These are phyloP conservation scores for Lotus japonicus DNA, from an alignment of 306 rosid genomes.

Conservation along the genomic window DNA sequence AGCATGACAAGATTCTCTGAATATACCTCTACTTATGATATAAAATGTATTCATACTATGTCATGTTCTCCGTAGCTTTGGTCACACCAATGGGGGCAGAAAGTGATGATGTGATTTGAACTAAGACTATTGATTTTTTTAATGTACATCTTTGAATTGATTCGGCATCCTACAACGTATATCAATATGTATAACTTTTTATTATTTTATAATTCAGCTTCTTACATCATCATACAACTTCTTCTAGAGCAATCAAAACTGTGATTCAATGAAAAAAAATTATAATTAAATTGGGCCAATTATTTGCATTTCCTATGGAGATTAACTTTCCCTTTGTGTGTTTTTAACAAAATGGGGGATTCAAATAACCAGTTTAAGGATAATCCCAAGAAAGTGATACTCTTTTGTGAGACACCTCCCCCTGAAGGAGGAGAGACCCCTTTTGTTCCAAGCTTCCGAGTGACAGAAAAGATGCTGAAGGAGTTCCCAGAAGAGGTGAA, in stretches of 20 bases:
- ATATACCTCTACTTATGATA: neutral
- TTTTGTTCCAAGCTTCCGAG: conserved; percentile 69
- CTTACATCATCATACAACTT: conserved; percentile 6
- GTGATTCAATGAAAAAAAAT: neutral
- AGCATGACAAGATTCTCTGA: neutral
- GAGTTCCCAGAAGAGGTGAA: conserved; percentile 67
- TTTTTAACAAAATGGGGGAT: neutral
- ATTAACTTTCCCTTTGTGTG: neutral
- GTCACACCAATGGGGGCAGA: neutral
- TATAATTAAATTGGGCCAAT: neutral
- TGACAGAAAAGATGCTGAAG: conserved; percentile 59
- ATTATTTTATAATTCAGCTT: neutral
- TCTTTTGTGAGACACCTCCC: conserved; percentile 76
- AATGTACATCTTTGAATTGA: neutral
- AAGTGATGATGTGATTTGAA: neutral
- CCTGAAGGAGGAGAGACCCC: conserved; percentile 89
- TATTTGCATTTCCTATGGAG: neutral
- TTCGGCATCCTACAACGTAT: neutral
- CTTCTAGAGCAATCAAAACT: neutral
- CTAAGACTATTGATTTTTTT: neutral
- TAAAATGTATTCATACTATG: conserved; percentile 10
- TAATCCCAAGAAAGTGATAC: conserved; percentile 46
- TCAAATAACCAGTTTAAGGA: conserved; percentile 51
- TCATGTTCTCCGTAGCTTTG: neutral
- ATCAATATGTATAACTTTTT: neutral